These are phyloP conservation scores for Suillus plorans DNA, from an alignment of 768 basidiomycete genomes.

Conservation along the genomic window DNA sequence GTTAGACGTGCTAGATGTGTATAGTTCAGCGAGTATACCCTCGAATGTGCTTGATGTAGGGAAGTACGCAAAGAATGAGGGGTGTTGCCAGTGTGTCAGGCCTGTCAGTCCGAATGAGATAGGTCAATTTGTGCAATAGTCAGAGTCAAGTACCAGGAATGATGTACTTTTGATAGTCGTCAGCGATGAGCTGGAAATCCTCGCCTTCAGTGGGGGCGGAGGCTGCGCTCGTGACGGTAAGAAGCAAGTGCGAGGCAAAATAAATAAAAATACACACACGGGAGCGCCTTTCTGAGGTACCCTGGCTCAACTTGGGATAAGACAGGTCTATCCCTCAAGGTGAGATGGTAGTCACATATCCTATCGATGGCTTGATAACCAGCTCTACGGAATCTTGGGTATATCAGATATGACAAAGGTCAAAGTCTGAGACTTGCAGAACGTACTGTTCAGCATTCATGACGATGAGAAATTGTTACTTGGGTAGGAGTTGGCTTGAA, in stretches of 20 bases:
- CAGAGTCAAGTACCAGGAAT: constrained; percentile 61
- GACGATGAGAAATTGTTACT: background rate
- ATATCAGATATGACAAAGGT: background rate
- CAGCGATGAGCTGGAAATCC: constrained; percentile 65
- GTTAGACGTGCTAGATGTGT: constrained; percentile 70
- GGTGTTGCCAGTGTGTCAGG: constrained; percentile 90
- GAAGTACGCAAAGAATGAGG: constrained; percentile 87
- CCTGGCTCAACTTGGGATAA: constrained; percentile 81
- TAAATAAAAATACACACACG: constrained; percentile 40
- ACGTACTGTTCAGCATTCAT: constrained; percentile 52
- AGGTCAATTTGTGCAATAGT: background rate
- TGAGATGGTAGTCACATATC: constrained; percentile 86
- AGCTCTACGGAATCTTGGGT: constrained; percentile 72
- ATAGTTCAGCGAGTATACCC: constrained; percentile 82
- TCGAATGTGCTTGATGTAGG: constrained; percentile 79
- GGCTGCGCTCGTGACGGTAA: constrained; percentile 29
- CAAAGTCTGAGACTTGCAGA: background rate
- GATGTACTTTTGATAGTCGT: constrained; percentile 79
- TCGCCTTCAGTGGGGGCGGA: constrained; percentile 70
- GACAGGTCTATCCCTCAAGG: constrained; percentile 63
- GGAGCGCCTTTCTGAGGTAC: constrained; percentile 69
- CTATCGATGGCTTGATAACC: constrained; percentile 87
- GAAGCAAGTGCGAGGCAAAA: background rate
- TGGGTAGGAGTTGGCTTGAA: background rate
- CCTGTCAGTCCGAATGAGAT: constrained; percentile 39